These are phyloP conservation scores for Leccinum variicolor DNA, from an alignment of 768 basidiomycete species.

Conservation along the genomic window DNA sequence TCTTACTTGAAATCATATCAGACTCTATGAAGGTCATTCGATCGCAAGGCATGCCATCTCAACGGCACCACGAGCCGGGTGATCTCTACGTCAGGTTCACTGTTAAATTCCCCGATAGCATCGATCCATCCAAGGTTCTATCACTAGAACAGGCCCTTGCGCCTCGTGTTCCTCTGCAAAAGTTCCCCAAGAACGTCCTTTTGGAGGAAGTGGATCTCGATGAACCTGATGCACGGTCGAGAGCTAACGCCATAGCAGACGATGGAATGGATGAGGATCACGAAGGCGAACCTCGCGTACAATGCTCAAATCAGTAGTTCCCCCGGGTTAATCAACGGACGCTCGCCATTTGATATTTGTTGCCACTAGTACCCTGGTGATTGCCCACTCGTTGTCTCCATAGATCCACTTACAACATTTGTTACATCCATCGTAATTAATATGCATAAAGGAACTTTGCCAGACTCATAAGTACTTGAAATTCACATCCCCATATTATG, in stretches of 20 bases:
- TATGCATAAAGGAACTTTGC: constrained; percentile 15
- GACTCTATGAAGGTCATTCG: constrained; percentile 88
- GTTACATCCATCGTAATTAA: constrained; percentile 32
- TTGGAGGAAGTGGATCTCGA: constrained; percentile 85
- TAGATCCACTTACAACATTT: constrained; percentile 29
- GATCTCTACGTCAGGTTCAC: constrained; percentile 86
- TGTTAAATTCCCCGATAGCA: constrained; percentile 85
- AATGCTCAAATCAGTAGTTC: constrained; percentile 86
- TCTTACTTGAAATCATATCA: constrained; percentile 28
- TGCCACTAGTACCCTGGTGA: constrained; percentile 19
- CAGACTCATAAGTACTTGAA: not conserved
- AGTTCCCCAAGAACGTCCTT: constrained; percentile 60
- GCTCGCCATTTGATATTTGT: constrained; percentile 18
- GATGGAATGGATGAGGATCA: constrained; percentile 93
- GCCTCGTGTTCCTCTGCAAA: constrained; percentile 63
- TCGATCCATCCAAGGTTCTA: constrained; percentile 64
- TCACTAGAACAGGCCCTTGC: constrained; percentile 85
- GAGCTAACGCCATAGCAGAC: constrained; percentile 49
- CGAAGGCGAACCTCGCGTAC: constrained; percentile 85
- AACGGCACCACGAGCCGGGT: constrained; percentile 94
- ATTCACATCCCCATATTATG: constrained; percentile 3
- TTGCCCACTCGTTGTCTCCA: constrained; percentile 16
- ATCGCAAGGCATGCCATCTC: constrained; percentile 98
- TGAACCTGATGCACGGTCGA: constrained; percentile 63
- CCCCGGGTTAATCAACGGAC: constrained; percentile 8